These are phyloP conservation scores for Vanrija pseudolonga DNA, from an alignment of 1,284 basidiomycete genomes.

Conservation along the genomic window DNA sequence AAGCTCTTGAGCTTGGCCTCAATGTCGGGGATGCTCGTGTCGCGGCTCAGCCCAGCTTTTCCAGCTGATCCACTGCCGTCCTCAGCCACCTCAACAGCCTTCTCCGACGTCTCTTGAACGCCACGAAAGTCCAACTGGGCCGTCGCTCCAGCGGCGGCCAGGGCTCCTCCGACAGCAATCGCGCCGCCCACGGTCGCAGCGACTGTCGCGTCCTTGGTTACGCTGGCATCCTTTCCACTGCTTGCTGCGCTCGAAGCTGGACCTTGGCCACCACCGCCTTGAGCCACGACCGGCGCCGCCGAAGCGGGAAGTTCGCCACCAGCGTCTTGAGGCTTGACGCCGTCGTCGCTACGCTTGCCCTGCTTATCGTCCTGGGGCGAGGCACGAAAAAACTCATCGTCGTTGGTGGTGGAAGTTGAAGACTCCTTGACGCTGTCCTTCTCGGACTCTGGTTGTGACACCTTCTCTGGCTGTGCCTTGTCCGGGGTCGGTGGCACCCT, in stretches of 20 bases:
- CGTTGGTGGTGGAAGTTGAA: too few species aligned
- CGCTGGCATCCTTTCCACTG: too few species aligned
- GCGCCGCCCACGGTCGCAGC: not conserved
- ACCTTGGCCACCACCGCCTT: not conserved
- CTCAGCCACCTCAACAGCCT: not conserved
- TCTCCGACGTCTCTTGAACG: not conserved
- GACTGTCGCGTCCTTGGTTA: not conserved
- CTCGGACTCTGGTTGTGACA: too few species aligned
- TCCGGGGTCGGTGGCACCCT: too few species aligned
- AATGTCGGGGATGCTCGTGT: too few species aligned
- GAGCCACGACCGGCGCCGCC: not conserved
- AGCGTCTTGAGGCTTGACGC: too few species aligned
- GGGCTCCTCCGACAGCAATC: not conserved
- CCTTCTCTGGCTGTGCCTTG: too few species aligned
- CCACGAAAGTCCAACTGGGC: conserved; percentile 2
- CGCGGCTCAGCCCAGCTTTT: too few species aligned
- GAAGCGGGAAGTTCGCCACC: too few species aligned
- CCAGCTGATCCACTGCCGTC: not conserved
- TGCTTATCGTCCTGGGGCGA: not conserved
- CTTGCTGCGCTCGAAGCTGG: not conserved
- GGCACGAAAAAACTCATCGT: conserved; percentile 10
- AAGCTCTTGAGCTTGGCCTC: conserved; percentile 35
- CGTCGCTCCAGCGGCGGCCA: conserved; percentile 1
- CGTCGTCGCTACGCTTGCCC: not conserved
- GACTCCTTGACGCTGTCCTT: too few species aligned